Evolutionary conservation across 306 rosid genomes (phyloP).

Genomic region (Sesbania bispinosa): DNA sequence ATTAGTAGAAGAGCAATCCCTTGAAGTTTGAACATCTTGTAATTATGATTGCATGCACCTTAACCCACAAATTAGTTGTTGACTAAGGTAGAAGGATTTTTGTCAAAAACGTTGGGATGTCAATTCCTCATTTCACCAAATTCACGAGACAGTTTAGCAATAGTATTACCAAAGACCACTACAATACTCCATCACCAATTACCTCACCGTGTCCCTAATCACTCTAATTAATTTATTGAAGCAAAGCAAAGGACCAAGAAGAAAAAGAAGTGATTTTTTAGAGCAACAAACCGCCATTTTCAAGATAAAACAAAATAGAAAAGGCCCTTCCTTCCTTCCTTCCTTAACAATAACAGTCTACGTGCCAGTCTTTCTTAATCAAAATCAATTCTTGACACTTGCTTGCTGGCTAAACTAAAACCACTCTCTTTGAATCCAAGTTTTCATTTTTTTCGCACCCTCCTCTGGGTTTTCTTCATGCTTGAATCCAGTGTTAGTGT

Average conservation of each 20-base stretch:
- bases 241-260: neutral
- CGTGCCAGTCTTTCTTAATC: neutral
- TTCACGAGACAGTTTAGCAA: neutral
- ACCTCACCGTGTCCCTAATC: constrained; percentile 7
- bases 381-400: constrained; percentile 26
- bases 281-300: constrained; percentile 21
- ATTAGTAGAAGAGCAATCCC: neutral
- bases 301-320: neutral
- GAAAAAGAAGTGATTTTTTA: neutral
- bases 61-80: constrained; percentile 25
- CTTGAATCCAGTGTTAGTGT: constrained; percentile 14
- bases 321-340: neutral
- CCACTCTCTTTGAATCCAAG: constrained; percentile 77
- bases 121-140: constrained; percentile 14
- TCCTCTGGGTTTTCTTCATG: constrained; percentile 19
- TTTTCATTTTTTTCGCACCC: constrained; percentile 34
- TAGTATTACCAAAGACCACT: neutral
- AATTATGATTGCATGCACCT: constrained; percentile 9
- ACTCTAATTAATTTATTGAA: neutral
- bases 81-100: neutral
- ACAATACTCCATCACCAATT: constrained; percentile 5
- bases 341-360: neutral
- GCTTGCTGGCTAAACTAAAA: constrained; percentile 42
- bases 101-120: neutral
- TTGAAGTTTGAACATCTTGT: constrained; percentile 14